A percentile compares a stretch with the other conserved stretches of the same genome.
These are phyloP conservation scores for Microcyclospora tardicrescens DNA, from an alignment of 2,329 filamentous ascomycete genomes.

Conservation along the genomic window DNA sequence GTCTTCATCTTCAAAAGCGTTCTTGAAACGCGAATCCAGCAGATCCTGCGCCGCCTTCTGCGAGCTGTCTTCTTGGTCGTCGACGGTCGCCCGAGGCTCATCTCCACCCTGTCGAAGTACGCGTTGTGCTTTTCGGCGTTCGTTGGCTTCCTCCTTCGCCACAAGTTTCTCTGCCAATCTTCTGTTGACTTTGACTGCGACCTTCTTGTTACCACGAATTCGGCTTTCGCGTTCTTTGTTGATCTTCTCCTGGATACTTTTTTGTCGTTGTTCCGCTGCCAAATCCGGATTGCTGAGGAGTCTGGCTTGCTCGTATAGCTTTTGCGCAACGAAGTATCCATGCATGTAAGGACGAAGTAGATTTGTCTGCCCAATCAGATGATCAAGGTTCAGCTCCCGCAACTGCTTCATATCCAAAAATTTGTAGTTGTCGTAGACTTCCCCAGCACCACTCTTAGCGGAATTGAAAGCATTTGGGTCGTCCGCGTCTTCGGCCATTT, in stretches of 20 bases:
- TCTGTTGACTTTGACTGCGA: constrained; percentile 80
- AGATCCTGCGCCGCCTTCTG: constrained; percentile 33
- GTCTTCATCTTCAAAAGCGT: constrained; percentile 83
- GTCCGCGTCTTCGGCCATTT: constrained; percentile 77
- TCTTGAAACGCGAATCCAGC: constrained; percentile 77
- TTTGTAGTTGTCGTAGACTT: constrained; percentile 98
- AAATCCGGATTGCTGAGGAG: constrained; percentile 89
- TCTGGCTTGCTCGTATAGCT: constrained; percentile 86
- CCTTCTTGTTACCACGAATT: constrained; percentile 89
- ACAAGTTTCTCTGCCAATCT: constrained; percentile 49
- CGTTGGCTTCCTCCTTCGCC: constrained; percentile 56
- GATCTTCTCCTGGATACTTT: constrained; percentile 86
- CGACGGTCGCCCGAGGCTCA: constrained; percentile 18
- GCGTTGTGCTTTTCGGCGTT: constrained; percentile 32
- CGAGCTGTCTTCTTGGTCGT: constrained; percentile 17
- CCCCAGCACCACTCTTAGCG: constrained; percentile 40
- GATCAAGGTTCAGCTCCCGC: constrained; percentile 70
- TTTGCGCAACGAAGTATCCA: constrained; percentile 92
- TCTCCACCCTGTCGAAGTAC: constrained; percentile 48
- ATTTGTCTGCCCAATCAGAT: constrained; percentile 81
- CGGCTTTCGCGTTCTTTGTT: constrained; percentile 92
- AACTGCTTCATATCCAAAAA: constrained; percentile 86
- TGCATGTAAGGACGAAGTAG: constrained; percentile 95
- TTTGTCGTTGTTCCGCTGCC: constrained; percentile 82
- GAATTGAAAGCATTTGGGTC: constrained; percentile 44